phyloP scores from a whole-genome alignment of 2,329 filamentous ascomycete species.

The Aspergillus neoniger region DNA sequence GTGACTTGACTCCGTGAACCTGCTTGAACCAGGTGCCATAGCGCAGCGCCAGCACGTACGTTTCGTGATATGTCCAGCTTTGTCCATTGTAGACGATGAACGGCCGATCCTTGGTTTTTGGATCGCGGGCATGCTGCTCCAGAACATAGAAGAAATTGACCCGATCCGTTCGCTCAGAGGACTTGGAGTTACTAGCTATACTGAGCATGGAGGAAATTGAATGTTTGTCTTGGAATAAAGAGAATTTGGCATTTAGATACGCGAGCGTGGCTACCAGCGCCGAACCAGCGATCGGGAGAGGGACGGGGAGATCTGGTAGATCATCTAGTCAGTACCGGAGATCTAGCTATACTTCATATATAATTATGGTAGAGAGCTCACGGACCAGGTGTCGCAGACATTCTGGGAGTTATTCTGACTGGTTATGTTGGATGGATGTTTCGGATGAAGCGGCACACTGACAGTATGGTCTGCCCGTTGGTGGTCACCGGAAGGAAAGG shows the following conservation, averaged over 20 bases:
- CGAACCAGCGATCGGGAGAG: conserved; percentile 53
- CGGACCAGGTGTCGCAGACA: background rate
- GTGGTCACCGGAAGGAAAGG: background rate
- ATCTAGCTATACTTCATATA: background rate
- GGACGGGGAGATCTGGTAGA: conserved; percentile 46
- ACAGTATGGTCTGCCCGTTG: background rate
- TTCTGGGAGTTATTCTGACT: background rate
- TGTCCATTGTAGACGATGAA: conserved; percentile 70
- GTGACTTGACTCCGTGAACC: conserved; percentile 62
- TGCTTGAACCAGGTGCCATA: conserved; percentile 76
- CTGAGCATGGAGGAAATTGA: conserved; percentile 60
- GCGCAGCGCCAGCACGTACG: conserved; percentile 69
- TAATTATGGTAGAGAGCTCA: background rate
- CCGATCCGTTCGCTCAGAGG: conserved; percentile 59
- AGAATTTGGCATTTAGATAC: conserved; percentile 73
- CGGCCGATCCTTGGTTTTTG: conserved; percentile 51
- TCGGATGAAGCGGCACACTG: background rate
- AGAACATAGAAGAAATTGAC: conserved; percentile 75
- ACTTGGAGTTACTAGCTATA: conserved; percentile 45
- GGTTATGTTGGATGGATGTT: background rate
- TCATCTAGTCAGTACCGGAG: background rate
- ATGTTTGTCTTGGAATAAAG: conserved; percentile 65
- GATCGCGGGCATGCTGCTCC: conserved; percentile 64
- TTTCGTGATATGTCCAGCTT: conserved; percentile 72
- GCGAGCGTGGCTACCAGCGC: conserved; percentile 68